Conservation (phyloP, 2,329 filamentous ascomycete genomes). For the Thielaviopsis punctulata region DNA sequence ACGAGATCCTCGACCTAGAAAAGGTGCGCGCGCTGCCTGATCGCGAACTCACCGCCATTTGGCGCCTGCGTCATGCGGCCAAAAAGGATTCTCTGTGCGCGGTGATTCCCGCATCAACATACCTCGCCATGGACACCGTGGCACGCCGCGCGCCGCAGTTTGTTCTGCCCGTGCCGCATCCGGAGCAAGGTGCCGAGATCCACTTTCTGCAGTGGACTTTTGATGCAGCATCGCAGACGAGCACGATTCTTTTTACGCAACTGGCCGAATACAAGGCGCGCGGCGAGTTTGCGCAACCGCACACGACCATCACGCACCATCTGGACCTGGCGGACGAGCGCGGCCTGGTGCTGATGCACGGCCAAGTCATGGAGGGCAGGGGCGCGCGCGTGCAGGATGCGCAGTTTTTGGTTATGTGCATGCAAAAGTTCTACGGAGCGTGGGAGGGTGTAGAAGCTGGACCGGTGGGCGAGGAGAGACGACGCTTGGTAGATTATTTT, state of each 20-base stretch:
- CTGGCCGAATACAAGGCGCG: slow-evolving; percentile 83
- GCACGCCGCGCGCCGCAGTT: slow-evolving; percentile 72
- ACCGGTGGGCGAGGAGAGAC: slow-evolving; percentile 35
- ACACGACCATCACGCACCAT: slow-evolving; percentile 89
- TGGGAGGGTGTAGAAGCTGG: slow-evolving; percentile 30
- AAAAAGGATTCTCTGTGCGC: slow-evolving; percentile 68
- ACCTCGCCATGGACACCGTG: slow-evolving; percentile 49
- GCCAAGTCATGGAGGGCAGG: slow-evolving; percentile 55
- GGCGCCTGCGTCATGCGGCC: slow-evolving; percentile 71
- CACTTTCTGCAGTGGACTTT: slow-evolving; percentile 97
- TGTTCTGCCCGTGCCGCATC: slow-evolving; percentile 68
- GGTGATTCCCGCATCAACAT: slow-evolving; percentile 57
- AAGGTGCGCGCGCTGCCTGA: slow-evolving; percentile 57
- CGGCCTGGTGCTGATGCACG: slow-evolving; percentile 73
- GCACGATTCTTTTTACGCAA: slow-evolving; percentile 80
- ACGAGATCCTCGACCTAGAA: slow-evolving; percentile 52
- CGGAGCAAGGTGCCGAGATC: slow-evolving; percentile 60
- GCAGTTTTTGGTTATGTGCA: slow-evolving; percentile 77
- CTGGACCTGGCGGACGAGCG: slow-evolving; percentile 58
- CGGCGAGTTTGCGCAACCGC: slow-evolving; percentile 76
- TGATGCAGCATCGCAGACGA: slow-evolving; percentile 45
- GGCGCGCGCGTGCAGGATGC: slow-evolving; percentile 68
- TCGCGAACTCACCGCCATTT: slow-evolving; percentile 73
- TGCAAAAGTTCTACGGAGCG: slow-evolving; percentile 84
- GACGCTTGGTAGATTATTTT: slow-evolving; percentile 65